Evolutionary conservation across 129 eudicot genomes (phyloP), one percentile per base, ranked within the genome.

Genomic region (Silybum marianum): DNA sequence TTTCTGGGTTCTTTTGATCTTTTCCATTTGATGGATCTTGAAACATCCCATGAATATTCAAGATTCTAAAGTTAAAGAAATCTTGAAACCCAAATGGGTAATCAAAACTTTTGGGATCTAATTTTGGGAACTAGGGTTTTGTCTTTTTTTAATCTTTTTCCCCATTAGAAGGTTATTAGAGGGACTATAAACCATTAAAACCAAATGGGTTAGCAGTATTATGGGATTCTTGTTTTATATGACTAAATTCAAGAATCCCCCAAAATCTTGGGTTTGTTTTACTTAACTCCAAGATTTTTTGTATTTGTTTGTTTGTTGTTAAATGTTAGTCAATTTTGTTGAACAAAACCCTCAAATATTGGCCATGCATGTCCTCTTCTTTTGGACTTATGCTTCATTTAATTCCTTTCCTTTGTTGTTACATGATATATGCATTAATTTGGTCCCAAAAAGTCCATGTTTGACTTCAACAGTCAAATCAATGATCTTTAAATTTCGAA

Each of bases 311-410:
- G 78, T 80, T 80, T 54, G 62, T 72, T 77, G 82, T 42, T 77
- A 68, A 68, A 62, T 26, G 70, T 81, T 65, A 32, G 32, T 80
- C 78, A 62, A 80, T 74, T 73, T 63, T 22, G 77, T 51, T 25
- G 78, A 77, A 82, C 21, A 16, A 68, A 65, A 18, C 69, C 86
- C 86, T 70, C 34, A 65, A 83, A 71, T 44, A 78, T 40, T 83
- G 86, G 83, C 79, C 86, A 83, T 83, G 83, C 86, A 83, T 71
- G 86, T 28, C 82, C 8, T 60, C 72, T 77, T 71, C 86, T 77
- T 72, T 32, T 83, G 82, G 82, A 77, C 32, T 34, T 42, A 60
- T 71, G 82, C 51, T 71, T 83, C 86, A 83, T 78, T 83, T 83
- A 77, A 58, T 77, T 60, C 69, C 36, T 58, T 39, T 2, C 38